Percentiles rank a stretch among this genome's conserved stretches.
These are phyloP conservation scores for Xylaria sp. DNA, from an alignment of 2,329 filamentous ascomycete genomes.

Conservation along the genomic window DNA sequence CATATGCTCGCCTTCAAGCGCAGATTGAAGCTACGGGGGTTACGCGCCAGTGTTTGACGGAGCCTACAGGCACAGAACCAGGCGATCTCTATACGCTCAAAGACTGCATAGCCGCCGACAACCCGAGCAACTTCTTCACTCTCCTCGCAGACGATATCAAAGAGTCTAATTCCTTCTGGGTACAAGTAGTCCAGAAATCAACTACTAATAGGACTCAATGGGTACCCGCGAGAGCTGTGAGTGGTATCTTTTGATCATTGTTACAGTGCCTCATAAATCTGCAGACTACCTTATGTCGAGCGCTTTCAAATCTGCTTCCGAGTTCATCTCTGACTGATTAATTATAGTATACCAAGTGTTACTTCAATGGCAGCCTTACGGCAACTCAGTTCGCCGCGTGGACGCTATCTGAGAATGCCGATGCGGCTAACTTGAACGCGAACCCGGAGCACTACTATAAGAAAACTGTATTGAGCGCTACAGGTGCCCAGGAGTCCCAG, in stretches of 20 bases:
- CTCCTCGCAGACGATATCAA: conserved; percentile 35
- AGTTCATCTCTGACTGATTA: not conserved
- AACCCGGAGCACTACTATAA: conserved; percentile 41
- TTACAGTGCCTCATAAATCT: no score
- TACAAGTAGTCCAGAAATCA: conserved; percentile 28
- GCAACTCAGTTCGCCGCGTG: conserved; percentile 36
- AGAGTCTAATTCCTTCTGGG: conserved; percentile 34
- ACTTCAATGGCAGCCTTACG: conserved; percentile 34
- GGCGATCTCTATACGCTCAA: conserved; percentile 34
- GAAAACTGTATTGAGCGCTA: conserved; percentile 22
- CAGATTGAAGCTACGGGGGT: conserved; percentile 28
- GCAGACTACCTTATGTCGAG: no score
- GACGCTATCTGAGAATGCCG: conserved; percentile 34
- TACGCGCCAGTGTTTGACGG: conserved; percentile 22
- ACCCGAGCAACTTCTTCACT: conserved; percentile 31
- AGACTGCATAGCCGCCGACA: conserved; percentile 33
- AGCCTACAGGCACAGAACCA: conserved; percentile 11
- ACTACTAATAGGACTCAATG: conserved; percentile 32
- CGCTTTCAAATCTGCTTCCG: not conserved
- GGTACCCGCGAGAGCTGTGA: conserved; percentile 34
- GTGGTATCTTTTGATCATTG: not conserved
- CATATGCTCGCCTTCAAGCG: conserved; percentile 19
- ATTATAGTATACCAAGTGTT: conserved; percentile 34
- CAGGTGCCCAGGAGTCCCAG: conserved; percentile 24
- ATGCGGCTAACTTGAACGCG: conserved; percentile 31